phyloP scores from a whole-genome alignment of 306 rosid genomes.

The Inga oerstediana region DNA sequence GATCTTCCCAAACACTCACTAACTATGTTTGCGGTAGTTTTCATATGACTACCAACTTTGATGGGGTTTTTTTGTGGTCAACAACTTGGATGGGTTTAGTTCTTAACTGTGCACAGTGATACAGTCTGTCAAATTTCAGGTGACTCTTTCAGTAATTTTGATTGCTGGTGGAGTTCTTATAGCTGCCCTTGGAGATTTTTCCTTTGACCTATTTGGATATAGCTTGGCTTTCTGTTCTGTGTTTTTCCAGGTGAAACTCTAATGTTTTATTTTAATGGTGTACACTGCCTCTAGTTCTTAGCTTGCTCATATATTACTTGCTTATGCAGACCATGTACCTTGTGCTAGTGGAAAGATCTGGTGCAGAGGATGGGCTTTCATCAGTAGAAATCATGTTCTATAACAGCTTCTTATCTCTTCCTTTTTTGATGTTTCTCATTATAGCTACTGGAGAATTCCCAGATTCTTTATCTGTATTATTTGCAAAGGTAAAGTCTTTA shows the following conservation, averaged over 20 bases:
- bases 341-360: constrained; percentile 90
- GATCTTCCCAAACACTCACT: too few species aligned
- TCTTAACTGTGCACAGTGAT: constrained; percentile 4
- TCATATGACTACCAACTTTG: constrained; percentile 26
- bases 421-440: constrained; percentile 84
- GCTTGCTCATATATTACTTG: constrained; percentile 39
- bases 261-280: constrained; percentile 16
- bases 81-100: constrained; percentile 27
- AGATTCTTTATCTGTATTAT: constrained; percentile 65
- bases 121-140: constrained; percentile 57
- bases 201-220: constrained; percentile 89
- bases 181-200: constrained; percentile 92
- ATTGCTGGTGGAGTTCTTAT: constrained; percentile 88
- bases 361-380: constrained; percentile 92
- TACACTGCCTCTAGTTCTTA: background rate
- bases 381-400: constrained; percentile 95
- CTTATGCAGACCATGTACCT: constrained; percentile 92
- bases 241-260: constrained; percentile 74
- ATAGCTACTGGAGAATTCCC: constrained; percentile 93
- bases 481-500: constrained; percentile 70
- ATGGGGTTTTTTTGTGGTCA: background rate
- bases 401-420: constrained; percentile 91
- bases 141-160: constrained; percentile 72
- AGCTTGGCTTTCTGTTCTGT: constrained; percentile 94
- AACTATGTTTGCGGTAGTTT: constrained; percentile 12